These are phyloP conservation scores for Pyropia haitanensis DNA, from an alignment of 23 red algal species.

Conservation along the genomic window DNA sequence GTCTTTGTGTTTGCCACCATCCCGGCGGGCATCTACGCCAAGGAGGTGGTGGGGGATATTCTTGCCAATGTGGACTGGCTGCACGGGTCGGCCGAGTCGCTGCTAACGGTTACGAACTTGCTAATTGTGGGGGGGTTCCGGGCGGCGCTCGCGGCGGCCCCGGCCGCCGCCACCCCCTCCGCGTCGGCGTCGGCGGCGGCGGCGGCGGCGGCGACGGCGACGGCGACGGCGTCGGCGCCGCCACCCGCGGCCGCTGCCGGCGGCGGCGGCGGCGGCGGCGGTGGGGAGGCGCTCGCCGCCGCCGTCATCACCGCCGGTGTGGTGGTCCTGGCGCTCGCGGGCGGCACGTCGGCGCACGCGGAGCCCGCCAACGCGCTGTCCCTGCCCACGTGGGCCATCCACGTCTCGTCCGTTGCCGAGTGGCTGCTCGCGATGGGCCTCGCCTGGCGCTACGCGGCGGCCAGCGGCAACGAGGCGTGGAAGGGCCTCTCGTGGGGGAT, in stretches of 20 bases:
- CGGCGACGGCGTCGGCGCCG: too few relatives aligned
- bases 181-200: too few relatives aligned
- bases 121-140: constrained; percentile 68
- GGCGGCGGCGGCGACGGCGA: too few relatives aligned
- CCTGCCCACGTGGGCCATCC: constrained; percentile 71
- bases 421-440: constrained; percentile 72
- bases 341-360: constrained; percentile 5
- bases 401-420: constrained; percentile 56
- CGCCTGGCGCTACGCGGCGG: constrained; percentile 46
- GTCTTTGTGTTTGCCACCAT: constrained; percentile 87
- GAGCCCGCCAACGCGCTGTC: constrained; percentile 66
- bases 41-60: constrained; percentile 50
- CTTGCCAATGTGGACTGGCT: constrained; percentile 91
- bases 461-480: constrained; percentile 25
- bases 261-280: too few relatives aligned
- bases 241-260: too few relatives aligned
- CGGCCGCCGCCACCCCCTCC: too few relatives aligned
- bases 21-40: constrained; percentile 72
- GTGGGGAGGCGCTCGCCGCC: neutral
- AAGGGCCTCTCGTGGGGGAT: constrained; percentile 75
- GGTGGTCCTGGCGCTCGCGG: neutral
- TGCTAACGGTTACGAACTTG: constrained; percentile 76
- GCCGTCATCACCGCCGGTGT: neutral
- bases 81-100: constrained; percentile 78
- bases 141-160: neutral